Conservation (phyloP, 371 early-diverging fungal genomes). For the Mortierella sp. region DNA sequence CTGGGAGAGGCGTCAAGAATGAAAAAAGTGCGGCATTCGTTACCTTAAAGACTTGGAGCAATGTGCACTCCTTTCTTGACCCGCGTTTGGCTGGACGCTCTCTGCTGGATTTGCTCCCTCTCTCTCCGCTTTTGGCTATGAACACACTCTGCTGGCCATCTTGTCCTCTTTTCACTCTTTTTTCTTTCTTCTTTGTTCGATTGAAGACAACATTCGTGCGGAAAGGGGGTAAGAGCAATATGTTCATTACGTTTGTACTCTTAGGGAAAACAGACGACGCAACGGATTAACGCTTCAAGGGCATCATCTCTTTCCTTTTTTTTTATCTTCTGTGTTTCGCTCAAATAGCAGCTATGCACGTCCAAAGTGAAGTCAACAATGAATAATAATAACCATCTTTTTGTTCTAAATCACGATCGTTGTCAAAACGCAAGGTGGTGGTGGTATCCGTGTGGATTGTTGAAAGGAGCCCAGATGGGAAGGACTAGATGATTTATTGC, state of each 20-base stretch:
- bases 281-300: background rate
- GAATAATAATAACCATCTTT: background rate
- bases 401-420: background rate
- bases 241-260: background rate
- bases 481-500: background rate
- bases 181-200: background rate
- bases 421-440: background rate
- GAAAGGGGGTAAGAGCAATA: background rate
- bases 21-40: constrained; percentile 5
- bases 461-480: constrained; percentile 2
- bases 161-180: background rate
- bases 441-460: background rate
- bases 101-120: background rate
- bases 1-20: background rate
- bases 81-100: constrained; percentile 7
- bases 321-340: background rate
- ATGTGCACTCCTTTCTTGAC: background rate
- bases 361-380: background rate
- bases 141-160: background rate
- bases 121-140: constrained; percentile 9
- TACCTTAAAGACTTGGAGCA: background rate
- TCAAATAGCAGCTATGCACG: background rate
- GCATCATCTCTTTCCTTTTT: background rate
- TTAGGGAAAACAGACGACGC: background rate
- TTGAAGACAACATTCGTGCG: background rate